phyloP scores from a whole-genome alignment of 163 green algal genomes.

The Coccomyxa subellipsoidea region DNA sequence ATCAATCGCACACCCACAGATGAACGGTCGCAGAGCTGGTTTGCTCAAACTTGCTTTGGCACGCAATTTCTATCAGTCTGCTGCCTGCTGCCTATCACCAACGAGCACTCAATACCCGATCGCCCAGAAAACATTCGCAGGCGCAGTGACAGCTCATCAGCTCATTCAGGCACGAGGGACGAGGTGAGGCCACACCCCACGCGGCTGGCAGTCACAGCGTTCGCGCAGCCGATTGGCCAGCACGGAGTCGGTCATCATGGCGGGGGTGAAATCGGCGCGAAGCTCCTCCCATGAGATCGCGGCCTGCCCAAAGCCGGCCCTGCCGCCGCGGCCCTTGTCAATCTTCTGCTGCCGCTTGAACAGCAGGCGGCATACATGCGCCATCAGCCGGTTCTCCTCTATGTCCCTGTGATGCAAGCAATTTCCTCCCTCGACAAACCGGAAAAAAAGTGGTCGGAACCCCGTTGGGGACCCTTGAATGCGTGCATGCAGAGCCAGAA shows the following conservation, averaged over 20 bases:
- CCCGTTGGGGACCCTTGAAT: too few relatives aligned
- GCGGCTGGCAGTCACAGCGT: slow-evolving; percentile 17
- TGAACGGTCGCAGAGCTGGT: too few relatives aligned
- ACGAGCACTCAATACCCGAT: background rate
- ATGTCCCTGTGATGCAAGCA: slow-evolving; percentile 37
- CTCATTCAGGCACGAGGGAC: background rate
- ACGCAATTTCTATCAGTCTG: background rate
- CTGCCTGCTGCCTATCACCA: background rate
- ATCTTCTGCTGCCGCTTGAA: background rate
- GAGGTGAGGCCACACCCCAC: background rate
- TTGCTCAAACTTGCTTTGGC: background rate
- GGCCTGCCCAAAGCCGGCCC: background rate
- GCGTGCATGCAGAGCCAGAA: too few relatives aligned
- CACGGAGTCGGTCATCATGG: slow-evolving; percentile 9
- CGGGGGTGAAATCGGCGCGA: background rate
- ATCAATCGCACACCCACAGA: background rate
- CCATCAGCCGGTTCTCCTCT: slow-evolving; percentile 21
- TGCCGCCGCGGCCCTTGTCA: background rate
- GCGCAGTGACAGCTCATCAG: too few relatives aligned
- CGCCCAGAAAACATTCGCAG: too few relatives aligned
- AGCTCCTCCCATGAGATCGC: background rate
- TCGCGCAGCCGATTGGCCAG: slow-evolving; percentile 13
- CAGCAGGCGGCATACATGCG: slow-evolving; percentile 24
- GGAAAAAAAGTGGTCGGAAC: too few relatives aligned
- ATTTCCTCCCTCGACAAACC: too few relatives aligned